phyloP scores from a whole-genome alignment of 2,329 filamentous ascomycete species.

The Plectosphaerella plurivora region DNA sequence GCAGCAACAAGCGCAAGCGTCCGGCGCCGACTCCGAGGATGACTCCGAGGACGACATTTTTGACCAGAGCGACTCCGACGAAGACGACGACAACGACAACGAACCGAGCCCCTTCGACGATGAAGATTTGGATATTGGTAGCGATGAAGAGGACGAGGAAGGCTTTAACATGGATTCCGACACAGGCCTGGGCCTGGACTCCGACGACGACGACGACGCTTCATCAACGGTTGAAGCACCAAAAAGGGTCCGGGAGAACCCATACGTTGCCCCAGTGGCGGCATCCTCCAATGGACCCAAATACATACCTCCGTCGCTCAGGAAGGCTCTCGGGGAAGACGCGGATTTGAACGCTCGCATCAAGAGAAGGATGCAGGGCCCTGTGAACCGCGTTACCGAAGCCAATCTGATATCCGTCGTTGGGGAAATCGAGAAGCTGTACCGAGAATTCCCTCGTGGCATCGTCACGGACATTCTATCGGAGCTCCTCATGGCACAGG shows the following conservation, averaged over 20 bases:
- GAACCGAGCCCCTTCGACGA: constrained; percentile 21
- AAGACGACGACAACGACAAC: constrained; percentile 16
- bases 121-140: constrained; percentile 16
- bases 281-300: constrained; percentile 48
- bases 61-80: constrained; percentile 19
- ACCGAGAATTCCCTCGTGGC: constrained; percentile 79
- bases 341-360: constrained; percentile 65
- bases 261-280: constrained; percentile 71
- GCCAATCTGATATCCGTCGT: constrained; percentile 83
- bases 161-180: constrained; percentile 19
- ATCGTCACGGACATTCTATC: constrained; percentile 79
- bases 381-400: constrained; percentile 90
- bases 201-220: constrained; percentile 25
- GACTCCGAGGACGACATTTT: constrained; percentile 2
- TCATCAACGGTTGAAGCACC: too few species aligned
- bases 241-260: constrained; percentile 66
- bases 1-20: constrained; percentile 3
- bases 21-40: neutral
- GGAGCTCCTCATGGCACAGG: constrained; percentile 71
- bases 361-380: constrained; percentile 76
- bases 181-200: constrained; percentile 15
- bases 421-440: constrained; percentile 76
- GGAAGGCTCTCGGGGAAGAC: constrained; percentile 58
- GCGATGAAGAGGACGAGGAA: constrained; percentile 23
- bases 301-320: constrained; percentile 85